These are phyloP conservation scores for Ophiostoma angusticollis DNA, from an alignment of 2,329 filamentous ascomycete species.

Conservation along the genomic window DNA sequence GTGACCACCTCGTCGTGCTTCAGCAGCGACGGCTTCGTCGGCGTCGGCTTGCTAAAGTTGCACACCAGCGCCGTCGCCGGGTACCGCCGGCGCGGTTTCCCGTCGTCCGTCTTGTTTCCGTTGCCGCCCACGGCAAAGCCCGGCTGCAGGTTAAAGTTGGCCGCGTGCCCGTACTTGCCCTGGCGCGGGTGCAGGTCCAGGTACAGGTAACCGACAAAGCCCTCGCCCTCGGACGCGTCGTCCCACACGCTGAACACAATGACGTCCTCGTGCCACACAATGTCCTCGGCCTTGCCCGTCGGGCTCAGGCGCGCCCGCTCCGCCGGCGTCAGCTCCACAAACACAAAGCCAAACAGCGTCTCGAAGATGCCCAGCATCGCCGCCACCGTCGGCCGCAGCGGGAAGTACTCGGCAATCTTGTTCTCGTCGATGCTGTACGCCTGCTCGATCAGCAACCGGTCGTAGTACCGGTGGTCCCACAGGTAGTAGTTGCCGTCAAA, in stretches of 20 bases:
- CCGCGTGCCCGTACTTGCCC: conserved; percentile 75
- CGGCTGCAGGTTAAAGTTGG: conserved; percentile 72
- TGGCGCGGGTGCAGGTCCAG: conserved; percentile 67
- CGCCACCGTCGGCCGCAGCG: conserved; percentile 56
- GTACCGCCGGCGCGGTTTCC: conserved; percentile 57
- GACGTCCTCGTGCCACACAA: conserved; percentile 75
- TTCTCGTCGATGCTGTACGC: conserved; percentile 71
- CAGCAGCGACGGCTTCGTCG: conserved; percentile 62
- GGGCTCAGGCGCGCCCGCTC: conserved; percentile 53
- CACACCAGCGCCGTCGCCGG: conserved; percentile 70
- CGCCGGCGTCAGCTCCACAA: conserved; percentile 56
- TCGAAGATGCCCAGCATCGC: conserved; percentile 79
- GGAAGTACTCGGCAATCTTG: conserved; percentile 75
- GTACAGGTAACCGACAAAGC: conserved; percentile 72
- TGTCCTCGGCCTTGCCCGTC: conserved; percentile 55
- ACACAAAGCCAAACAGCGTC: conserved; percentile 65
- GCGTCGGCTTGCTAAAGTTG: conserved; percentile 72
- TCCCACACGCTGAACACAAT: conserved; percentile 75
- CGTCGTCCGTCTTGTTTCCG: no score
- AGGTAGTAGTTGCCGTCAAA: conserved; percentile 64
- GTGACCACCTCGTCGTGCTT: conserved; percentile 78
- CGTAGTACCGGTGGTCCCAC: conserved; percentile 74
- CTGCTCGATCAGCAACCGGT: conserved; percentile 66
- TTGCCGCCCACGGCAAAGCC: conserved; percentile 54
- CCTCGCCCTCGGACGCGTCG: conserved; percentile 54